phyloP scores from a whole-genome alignment of 805 yeast genomes.

The Candida tallmaniae region DNA sequence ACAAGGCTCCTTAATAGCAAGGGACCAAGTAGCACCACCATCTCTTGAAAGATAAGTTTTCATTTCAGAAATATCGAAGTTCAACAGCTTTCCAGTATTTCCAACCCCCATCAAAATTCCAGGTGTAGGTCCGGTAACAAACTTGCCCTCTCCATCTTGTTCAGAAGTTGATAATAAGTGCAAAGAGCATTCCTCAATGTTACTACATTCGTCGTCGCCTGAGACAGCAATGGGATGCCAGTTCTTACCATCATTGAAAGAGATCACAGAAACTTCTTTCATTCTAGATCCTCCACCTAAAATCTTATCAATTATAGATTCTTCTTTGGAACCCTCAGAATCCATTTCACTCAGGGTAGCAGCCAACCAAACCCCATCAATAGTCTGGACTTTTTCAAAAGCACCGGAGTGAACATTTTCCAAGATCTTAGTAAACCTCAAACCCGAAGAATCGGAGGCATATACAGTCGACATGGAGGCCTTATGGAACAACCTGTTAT shows the following conservation, averaged over 20 bases:
- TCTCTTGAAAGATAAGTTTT: conserved; percentile 65
- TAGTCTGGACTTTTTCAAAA: conserved; percentile 42
- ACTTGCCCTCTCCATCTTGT: conserved; percentile 37
- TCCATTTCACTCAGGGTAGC: conserved; percentile 32
- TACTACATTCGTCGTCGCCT: conserved; percentile 42
- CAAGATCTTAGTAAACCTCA: conserved; percentile 43
- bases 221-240: conserved; percentile 48
- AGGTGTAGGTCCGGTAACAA: conserved; percentile 51
- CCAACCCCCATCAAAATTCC: conserved; percentile 39
- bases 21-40: conserved; percentile 72
- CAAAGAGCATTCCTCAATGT: conserved; percentile 47
- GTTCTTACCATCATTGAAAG: conserved; percentile 50
- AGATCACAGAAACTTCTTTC: conserved; percentile 30
- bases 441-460: conserved; percentile 57
- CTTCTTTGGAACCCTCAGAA: conserved; percentile 11
- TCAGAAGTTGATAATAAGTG: conserved; percentile 31
- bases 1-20: conserved; percentile 49
- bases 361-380: conserved; percentile 62
- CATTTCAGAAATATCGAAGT: conserved; percentile 12
- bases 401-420: conserved; percentile 40
- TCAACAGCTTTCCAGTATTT: conserved; percentile 24
- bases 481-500: conserved; percentile 10
- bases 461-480: conserved; percentile 32
- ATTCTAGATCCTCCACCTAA: conserved; percentile 16
- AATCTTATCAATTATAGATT: conserved; percentile 23